Evolutionary conservation across 345 rosid species (phyloP).

Genomic region (Zanthoxylum bungeanum): DNA sequence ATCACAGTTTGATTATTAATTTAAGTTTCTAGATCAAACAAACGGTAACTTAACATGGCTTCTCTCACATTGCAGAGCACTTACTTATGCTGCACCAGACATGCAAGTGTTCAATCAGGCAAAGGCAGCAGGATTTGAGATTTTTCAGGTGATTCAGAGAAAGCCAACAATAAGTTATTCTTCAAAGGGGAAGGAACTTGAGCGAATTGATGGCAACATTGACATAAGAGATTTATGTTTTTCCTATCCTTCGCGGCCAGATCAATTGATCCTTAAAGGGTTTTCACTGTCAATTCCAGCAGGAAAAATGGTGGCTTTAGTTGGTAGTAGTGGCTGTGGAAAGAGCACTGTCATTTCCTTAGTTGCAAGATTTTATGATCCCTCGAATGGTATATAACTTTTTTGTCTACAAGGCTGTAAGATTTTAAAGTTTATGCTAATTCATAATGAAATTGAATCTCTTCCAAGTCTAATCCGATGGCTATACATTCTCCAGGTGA

Average conservation of each 20-base stretch:
- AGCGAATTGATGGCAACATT: slow-evolving; percentile 42
- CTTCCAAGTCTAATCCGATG: background rate
- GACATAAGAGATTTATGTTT: slow-evolving; percentile 37
- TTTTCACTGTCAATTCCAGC: slow-evolving; percentile 57
- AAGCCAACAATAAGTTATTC: slow-evolving; percentile 33
- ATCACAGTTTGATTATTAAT: background rate
- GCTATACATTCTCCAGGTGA: slow-evolving; percentile 31
- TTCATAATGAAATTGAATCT: background rate
- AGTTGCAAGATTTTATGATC: slow-evolving; percentile 62
- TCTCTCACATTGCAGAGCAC: slow-evolving; percentile 36
- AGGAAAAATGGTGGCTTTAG: slow-evolving; percentile 53
- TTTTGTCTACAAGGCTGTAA: background rate
- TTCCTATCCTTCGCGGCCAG: slow-evolving; percentile 57
- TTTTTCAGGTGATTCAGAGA: slow-evolving; percentile 46
- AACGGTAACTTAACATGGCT: background rate
- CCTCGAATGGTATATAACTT: slow-evolving; percentile 35
- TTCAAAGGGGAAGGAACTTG: slow-evolving; percentile 24
- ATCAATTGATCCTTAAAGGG: slow-evolving; percentile 44
- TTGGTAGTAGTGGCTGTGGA: slow-evolving; percentile 68
- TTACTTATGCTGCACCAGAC: slow-evolving; percentile 68
- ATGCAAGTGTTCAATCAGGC: slow-evolving; percentile 66
- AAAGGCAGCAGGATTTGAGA: slow-evolving; percentile 60
- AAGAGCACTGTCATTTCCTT: slow-evolving; percentile 59
- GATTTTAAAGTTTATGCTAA: no score
- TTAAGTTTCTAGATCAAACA: background rate